A percentile compares a stretch with the other conserved stretches of the same genome.
phyloP scores from a whole-genome alignment of 2,329 filamentous ascomycete species.

The Fusarium irregulare region DNA sequence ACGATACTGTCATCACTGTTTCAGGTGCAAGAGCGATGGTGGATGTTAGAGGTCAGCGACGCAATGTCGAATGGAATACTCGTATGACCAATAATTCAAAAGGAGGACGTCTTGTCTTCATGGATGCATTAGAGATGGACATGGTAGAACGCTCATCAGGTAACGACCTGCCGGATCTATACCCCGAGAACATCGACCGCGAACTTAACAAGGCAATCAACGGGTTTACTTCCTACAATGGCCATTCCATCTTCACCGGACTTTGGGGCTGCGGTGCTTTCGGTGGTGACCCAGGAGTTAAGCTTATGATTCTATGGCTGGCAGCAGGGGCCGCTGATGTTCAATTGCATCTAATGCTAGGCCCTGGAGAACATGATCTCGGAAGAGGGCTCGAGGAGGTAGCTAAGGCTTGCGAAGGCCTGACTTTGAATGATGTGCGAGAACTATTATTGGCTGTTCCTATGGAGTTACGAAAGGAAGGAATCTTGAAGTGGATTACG shows the following conservation, averaged over 20 bases:
- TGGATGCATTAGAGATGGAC: conserved; percentile 54
- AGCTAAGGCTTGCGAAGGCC: conserved; percentile 2
- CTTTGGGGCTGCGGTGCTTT: conserved; percentile 54
- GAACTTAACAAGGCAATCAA: conserved; percentile 48
- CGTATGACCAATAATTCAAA: not conserved
- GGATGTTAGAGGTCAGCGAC: conserved; percentile 46
- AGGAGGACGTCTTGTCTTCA: conserved; percentile 50
- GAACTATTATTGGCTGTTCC: conserved; percentile 23
- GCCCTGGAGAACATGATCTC: conserved; percentile 33
- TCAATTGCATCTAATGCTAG: conserved; percentile 34
- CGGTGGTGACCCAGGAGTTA: conserved; percentile 49
- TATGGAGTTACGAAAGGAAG: conserved; percentile 4
- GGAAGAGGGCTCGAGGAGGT: conserved; percentile 22
- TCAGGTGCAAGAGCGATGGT: conserved; percentile 47
- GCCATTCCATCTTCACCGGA: conserved; percentile 42
- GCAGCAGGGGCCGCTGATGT: conserved; percentile 45
- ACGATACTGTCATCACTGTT: conserved; percentile 46
- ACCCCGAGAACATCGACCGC: conserved; percentile 41
- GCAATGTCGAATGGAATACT: conserved; percentile 44
- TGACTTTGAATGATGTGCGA: not conserved
- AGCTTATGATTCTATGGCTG: conserved; percentile 49
- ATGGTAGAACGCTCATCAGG: conserved; percentile 30
- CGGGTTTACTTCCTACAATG: conserved; percentile 43
- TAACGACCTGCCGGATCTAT: conserved; percentile 44
- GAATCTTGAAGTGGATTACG: conserved; percentile 32